Evolutionary conservation across 2,329 filamentous ascomycete genomes (phyloP).

Genomic region (Nothophoma quercina): DNA sequence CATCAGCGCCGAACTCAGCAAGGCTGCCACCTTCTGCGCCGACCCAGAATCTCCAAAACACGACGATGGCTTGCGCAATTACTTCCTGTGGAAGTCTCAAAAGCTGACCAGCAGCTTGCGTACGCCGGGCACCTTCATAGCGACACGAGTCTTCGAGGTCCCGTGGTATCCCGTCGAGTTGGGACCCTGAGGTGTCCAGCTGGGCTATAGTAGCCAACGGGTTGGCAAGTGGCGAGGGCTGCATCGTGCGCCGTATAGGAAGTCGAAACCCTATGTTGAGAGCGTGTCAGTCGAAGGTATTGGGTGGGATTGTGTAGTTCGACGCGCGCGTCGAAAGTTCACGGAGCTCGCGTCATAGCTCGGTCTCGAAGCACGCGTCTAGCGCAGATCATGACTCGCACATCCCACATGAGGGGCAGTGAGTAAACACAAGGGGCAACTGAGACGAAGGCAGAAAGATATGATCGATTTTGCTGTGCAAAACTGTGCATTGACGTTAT

Average conservation of each 20-base stretch:
- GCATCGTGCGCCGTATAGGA: slow-evolving; percentile 25
- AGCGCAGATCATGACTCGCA: slow-evolving; percentile 1
- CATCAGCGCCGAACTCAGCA: slow-evolving; percentile 62
- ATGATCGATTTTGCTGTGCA: no score
- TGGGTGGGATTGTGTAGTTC: slow-evolving; percentile 9
- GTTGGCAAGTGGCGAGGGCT: slow-evolving; percentile 63
- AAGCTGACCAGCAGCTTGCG: slow-evolving; percentile 80
- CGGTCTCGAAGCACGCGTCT: not conserved
- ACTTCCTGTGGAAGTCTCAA: slow-evolving; percentile 85
- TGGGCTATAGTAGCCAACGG: slow-evolving; percentile 76
- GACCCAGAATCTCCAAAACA: slow-evolving; percentile 84
- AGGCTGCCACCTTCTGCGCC: slow-evolving; percentile 60
- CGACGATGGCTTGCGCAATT: slow-evolving; percentile 83
- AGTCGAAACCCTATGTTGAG: not conserved
- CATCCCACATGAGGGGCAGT: not conserved
- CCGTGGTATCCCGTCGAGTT: slow-evolving; percentile 64
- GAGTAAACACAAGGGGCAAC: not conserved
- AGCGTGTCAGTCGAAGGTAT: not conserved
- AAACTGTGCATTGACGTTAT: no score
- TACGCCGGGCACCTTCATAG: slow-evolving; percentile 74
- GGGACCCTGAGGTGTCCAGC: slow-evolving; percentile 65
- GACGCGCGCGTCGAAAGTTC: slow-evolving; percentile 4
- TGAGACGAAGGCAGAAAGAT: not conserved
- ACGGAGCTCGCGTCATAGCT: slow-evolving; percentile 1
- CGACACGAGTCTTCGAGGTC: slow-evolving; percentile 77